Base-by-base conservation (phyloP, 1,284 basidiomycete species). In the Rhodotorula sp. region DNA sequence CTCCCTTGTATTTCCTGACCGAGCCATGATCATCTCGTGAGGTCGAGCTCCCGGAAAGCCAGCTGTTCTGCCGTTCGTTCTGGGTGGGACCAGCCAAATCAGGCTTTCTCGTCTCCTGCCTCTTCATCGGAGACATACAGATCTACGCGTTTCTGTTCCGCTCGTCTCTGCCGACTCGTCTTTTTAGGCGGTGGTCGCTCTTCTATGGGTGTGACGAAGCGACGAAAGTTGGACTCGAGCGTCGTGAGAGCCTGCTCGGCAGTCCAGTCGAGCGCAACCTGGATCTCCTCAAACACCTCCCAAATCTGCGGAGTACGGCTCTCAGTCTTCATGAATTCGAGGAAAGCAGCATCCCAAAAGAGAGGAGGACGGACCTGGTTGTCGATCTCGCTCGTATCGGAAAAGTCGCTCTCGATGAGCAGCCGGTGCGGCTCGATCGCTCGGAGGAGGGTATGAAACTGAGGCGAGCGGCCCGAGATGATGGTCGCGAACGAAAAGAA, bases 401-500 rank as follows among this genome's bases (percentile, higher is more conserved):
- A 65, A 14, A 62, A 72, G 81, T 93, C 91, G 5, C 90, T 91
- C 80, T 93, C 91, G 43, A 86, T 87, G 62, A 93, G 85, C 51
- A 93, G 84, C 16, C 90, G 87, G 69, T 85, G 78, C 3, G 87
- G 82, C 61, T 87, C 82, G 75, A 87, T 89, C 3, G 83, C 83
- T 61, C 84, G 81, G 67, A 92, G 88, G 49, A 93, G 83, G 7
- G 84, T 82, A 62, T 82, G 82, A 76, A 89, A 85, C 62, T 85
- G 86, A 3, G 84, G 82, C 18, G 89, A 89, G 59, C 88, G 87
- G 46, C 85, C 83, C 75, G 92, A 92, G 78, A 93, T 90, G 63
- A 85, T 86, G 1, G 87, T 90, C 0, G 91, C 92, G 20, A 92
- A 82, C 1, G 91, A 93, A 69, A 93, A 84, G 81, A 87, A 93